Evolutionary conservation across 331 rosid species (phyloP).

Genomic region (Erythrophleum ivorense): DNA sequence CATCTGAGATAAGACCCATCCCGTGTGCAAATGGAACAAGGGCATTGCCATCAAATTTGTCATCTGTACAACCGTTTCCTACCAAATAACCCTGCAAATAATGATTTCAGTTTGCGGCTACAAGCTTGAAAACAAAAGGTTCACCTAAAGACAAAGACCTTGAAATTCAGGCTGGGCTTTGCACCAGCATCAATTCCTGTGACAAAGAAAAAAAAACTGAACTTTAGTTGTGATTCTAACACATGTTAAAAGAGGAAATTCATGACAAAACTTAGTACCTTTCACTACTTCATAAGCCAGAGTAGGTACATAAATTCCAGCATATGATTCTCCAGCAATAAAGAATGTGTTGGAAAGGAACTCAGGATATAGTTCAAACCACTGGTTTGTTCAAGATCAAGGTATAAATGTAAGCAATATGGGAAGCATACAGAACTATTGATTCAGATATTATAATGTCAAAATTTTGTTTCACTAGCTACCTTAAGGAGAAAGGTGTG

Average conservation of each 20-base stretch:
- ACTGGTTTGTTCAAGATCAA: slow-evolving; percentile 51
- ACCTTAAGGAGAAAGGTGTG: slow-evolving; percentile 92
- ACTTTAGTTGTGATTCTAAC: slow-evolving; percentile 34
- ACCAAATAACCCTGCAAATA: slow-evolving; percentile 83
- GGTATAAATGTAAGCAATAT: slow-evolving; percentile 34
- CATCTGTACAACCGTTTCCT: slow-evolving; percentile 93
- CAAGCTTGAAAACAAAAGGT: slow-evolving; percentile 41
- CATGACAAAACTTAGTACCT: slow-evolving; percentile 58
- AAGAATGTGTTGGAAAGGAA: slow-evolving; percentile 77
- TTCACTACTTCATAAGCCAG: slow-evolving; percentile 70
- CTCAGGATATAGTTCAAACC: slow-evolving; percentile 84
- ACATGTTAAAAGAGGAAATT: slow-evolving; percentile 17
- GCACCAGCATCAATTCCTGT: slow-evolving; percentile 74
- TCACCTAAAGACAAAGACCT: slow-evolving; percentile 55
- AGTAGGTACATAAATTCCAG: slow-evolving; percentile 91
- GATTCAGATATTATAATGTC: slow-evolving; percentile 6
- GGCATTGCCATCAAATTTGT: slow-evolving; percentile 79
- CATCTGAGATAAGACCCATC: slow-evolving; percentile 75
- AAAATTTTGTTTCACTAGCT: slow-evolving; percentile 28
- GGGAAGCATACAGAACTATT: slow-evolving; percentile 15
- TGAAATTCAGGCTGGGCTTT: slow-evolving; percentile 75
- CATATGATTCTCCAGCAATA: slow-evolving; percentile 92
- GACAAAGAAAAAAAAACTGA: slow-evolving; percentile 17
- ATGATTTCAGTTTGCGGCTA: slow-evolving; percentile 40
- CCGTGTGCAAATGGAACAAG: slow-evolving; percentile 81